Evolutionary conservation across 202 grass and related monocot genomes (phyloP).

Genomic region (Eragrostis tef): DNA sequence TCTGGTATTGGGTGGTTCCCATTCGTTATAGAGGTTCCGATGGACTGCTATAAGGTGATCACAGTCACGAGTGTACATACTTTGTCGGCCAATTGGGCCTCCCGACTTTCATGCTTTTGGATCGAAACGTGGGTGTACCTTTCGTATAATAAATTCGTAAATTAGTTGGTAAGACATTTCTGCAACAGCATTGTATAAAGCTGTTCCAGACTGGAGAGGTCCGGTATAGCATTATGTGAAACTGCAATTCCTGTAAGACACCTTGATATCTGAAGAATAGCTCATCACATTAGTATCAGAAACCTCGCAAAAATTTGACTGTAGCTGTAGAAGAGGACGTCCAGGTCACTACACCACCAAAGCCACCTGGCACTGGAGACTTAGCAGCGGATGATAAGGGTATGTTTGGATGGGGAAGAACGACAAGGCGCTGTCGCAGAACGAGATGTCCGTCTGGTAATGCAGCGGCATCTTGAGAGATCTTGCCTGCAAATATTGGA

Average conservation of each 20-base stretch:
- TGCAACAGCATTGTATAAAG: slow-evolving; percentile 34
- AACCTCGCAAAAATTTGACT: slow-evolving; percentile 53
- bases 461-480: slow-evolving; percentile 41
- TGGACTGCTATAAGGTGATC: slow-evolving; percentile 50
- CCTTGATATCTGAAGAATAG: slow-evolving; percentile 44
- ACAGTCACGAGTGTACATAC: slow-evolving; percentile 55
- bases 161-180: slow-evolving; percentile 47
- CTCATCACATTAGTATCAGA: slow-evolving; percentile 2
- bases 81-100: slow-evolving; percentile 50
- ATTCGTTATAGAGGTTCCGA: slow-evolving; percentile 40
- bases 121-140: slow-evolving; percentile 52
- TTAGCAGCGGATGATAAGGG: slow-evolving; percentile 54
- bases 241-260: slow-evolving; percentile 23
- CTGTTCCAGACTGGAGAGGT: slow-evolving; percentile 37
- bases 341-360: slow-evolving; percentile 32
- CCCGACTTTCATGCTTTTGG: slow-evolving; percentile 46
- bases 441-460: slow-evolving; percentile 51
- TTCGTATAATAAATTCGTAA: slow-evolving; percentile 42
- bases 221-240: slow-evolving; percentile 37
- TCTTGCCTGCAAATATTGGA: slow-evolving; percentile 27
- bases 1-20: slow-evolving; percentile 17
- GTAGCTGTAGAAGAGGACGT: slow-evolving; percentile 53
- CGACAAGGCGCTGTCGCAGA: slow-evolving; percentile 74
- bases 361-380: slow-evolving; percentile 42
- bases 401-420: slow-evolving; percentile 85